Evolutionary conservation across 768 basidiomycete genomes (phyloP), one percentile per base, ranked within the genome.

Genomic region (Trametes meyenii): DNA sequence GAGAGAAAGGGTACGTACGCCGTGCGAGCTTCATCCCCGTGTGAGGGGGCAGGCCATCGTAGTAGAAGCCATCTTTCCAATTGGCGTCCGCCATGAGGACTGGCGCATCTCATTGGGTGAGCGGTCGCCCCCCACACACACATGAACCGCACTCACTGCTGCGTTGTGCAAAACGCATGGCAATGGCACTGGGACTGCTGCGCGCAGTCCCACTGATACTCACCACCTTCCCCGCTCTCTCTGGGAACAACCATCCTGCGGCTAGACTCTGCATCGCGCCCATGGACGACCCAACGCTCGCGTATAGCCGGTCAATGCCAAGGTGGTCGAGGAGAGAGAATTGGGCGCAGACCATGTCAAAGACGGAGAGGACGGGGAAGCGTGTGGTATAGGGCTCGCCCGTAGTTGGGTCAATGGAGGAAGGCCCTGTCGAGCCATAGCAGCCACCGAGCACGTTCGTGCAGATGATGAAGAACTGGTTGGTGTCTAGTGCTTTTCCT

Each of bases 61-160:
- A 99, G 73, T 99, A 99, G 75, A 96, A 98, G 4, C 97, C 97
- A 38, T 94, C 88, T 63, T 98, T 99, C 97, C 97, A 99, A 65
- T 98, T 98, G 0, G 96, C 96, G 75, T 99, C 97, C 1, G 96
- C 92, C 97, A 99, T 99, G 55, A 99, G 84, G 17, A 99, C 97
- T 98, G 33, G 55, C 45, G 45, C n/a, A 26, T 46, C 48, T 36
- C 49, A 2, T 23, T 23, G 3, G 58, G 36, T 23, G 24, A 38
- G 17, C 50, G 50, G 29, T 33, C 38, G 50, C 19, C n/a, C n/a
- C n/a, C n/a, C 35, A 43, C 54, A 62, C 50, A 55, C 61, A 29
- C 26, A 11, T 57, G 19, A 29, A 57, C 44, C 17, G 23, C 42
- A 78, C 88, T 66, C 65, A 94, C 96, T 96, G 76, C 95, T 97